Conservation (phyloP, 1,139 yeast genomes). For the Pichia sp. region DNA sequence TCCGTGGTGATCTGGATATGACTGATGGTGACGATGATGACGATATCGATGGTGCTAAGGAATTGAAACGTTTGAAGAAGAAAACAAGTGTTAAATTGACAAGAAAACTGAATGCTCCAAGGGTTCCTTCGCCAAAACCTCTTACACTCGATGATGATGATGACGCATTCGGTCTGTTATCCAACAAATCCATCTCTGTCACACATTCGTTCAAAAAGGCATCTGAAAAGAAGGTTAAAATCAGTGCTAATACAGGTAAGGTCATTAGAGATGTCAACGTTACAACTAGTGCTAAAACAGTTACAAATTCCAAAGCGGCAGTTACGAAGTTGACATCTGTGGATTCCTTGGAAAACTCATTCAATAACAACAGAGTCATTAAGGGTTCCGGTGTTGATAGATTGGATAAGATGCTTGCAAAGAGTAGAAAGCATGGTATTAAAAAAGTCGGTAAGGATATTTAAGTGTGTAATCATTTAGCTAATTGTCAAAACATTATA, state of each 20-base stretch:
- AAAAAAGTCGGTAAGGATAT: constrained; percentile 10
- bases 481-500: neutral
- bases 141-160: constrained; percentile 5
- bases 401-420: constrained; percentile 25
- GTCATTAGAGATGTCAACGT: constrained; percentile 30
- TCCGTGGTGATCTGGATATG: constrained; percentile 8
- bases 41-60: constrained; percentile 32
- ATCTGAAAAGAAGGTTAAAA: constrained; percentile 18
- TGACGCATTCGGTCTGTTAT: constrained; percentile 14
- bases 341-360: neutral
- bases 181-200: constrained; percentile 20
- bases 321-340: constrained; percentile 25
- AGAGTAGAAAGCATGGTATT: constrained; percentile 21
- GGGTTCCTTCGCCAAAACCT: neutral
- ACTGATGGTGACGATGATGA: constrained; percentile 18
- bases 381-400: constrained; percentile 23
- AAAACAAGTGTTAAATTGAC: constrained; percentile 15
- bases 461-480: neutral
- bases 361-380: neutral
- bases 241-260: constrained; percentile 27
- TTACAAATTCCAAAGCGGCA: constrained; percentile 26
- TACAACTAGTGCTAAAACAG: constrained; percentile 27
- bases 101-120: constrained; percentile 14
- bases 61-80: constrained; percentile 25
- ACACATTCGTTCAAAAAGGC: constrained; percentile 23